phyloP scores from a whole-genome alignment of 768 basidiomycete species.

The Russula sp. region DNA sequence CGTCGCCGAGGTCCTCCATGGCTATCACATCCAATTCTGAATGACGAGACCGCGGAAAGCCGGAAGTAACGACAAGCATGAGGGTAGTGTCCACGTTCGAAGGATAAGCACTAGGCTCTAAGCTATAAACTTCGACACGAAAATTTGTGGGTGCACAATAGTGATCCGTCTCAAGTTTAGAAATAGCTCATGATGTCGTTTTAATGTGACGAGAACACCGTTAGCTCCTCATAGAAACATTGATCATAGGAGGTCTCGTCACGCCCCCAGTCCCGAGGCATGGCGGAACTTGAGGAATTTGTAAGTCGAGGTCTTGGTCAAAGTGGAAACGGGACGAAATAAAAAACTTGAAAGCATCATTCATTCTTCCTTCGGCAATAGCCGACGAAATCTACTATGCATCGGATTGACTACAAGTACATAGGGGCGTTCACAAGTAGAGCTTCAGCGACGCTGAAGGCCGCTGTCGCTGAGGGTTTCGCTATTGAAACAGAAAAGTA shows the following conservation, averaged over 20 bases:
- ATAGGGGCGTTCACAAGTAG: too few relatives aligned
- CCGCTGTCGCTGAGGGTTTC: too few relatives aligned
- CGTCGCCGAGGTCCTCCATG: not conserved
- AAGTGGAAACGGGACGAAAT: not conserved
- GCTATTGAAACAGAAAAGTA: too few relatives aligned
- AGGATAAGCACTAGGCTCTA: not conserved
- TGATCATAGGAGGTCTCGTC: not conserved
- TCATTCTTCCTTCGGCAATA: conserved; percentile 4
- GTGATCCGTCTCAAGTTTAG: not conserved
- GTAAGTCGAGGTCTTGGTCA: not conserved
- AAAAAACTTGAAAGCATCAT: not conserved
- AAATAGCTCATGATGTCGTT: not conserved
- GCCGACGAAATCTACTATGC: too few relatives aligned
- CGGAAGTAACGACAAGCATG: not conserved
- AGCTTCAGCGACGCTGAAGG: too few relatives aligned
- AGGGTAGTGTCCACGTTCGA: not conserved
- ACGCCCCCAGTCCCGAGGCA: not conserved
- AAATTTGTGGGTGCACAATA: not conserved
- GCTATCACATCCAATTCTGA: not conserved
- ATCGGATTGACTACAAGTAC: too few relatives aligned
- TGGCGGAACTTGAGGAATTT: too few relatives aligned
- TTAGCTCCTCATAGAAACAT: not conserved
- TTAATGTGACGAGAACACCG: not conserved
- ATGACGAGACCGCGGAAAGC: conserved; percentile 9
- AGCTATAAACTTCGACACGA: not conserved